Percentiles rank a stretch among this genome's conserved stretches.
Evolutionary conservation across 768 basidiomycete genomes (phyloP).

Genomic region (Pulveroboletus sp.): DNA sequence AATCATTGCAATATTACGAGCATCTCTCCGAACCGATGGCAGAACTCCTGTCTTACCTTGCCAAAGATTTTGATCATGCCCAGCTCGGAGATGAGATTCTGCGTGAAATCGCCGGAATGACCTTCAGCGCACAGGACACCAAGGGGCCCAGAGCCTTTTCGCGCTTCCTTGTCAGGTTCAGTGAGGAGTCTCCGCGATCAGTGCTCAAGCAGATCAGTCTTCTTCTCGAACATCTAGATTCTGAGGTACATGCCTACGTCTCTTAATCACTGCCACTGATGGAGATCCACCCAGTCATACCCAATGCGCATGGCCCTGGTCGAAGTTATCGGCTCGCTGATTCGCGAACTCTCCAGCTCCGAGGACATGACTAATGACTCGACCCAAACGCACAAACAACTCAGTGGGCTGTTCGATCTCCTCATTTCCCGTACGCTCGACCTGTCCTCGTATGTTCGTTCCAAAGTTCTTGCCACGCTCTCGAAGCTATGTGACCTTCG

Average conservation of each 20-base stretch:
- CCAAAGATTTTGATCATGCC: slow-evolving; percentile 81
- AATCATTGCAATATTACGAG: slow-evolving; percentile 88
- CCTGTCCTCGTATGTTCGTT: slow-evolving; percentile 83
- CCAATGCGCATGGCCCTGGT: slow-evolving; percentile 95
- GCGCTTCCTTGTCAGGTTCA: slow-evolving; percentile 73
- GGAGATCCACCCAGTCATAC: slow-evolving; percentile 60
- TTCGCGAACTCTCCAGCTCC: slow-evolving; percentile 68
- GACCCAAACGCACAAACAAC: slow-evolving; percentile 55
- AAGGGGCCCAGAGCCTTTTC: slow-evolving; percentile 87
- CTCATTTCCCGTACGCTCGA: slow-evolving; percentile 88
- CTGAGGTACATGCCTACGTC: slow-evolving; percentile 57
- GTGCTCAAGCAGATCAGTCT: slow-evolving; percentile 89
- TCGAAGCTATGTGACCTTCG: slow-evolving; percentile 71
- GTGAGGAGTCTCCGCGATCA: slow-evolving; percentile 72
- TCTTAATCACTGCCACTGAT: neutral
- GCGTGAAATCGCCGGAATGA: slow-evolving; percentile 76
- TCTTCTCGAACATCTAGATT: slow-evolving; percentile 81
- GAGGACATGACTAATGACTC: slow-evolving; percentile 45
- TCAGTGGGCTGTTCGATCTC: slow-evolving; percentile 74
- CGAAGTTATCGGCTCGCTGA: slow-evolving; percentile 82
- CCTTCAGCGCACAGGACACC: slow-evolving; percentile 74
- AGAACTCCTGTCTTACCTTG: slow-evolving; percentile 73
- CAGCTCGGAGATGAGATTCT: slow-evolving; percentile 91
- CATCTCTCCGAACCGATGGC: slow-evolving; percentile 94
- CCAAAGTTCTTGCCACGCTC: slow-evolving; percentile 77